Conservation (phyloP, 2,329 filamentous ascomycete genomes). For the Metarhizium album region DNA sequence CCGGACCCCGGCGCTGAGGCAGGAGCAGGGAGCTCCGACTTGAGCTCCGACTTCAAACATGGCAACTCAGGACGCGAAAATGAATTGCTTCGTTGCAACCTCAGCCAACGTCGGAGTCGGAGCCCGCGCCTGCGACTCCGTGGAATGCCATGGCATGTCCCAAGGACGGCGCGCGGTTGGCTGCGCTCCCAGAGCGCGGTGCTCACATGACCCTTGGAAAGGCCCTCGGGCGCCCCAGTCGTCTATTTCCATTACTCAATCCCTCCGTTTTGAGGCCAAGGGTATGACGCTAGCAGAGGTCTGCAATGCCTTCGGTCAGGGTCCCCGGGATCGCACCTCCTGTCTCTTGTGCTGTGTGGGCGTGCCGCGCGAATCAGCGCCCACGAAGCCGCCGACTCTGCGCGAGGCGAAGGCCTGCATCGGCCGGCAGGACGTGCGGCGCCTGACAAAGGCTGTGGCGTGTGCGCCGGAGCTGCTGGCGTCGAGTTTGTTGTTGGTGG, state of each 20-base stretch:
- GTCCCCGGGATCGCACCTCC: neutral
- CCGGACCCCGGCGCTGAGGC: neutral
- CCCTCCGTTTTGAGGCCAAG: slow-evolving; percentile 1
- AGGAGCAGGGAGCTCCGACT: neutral
- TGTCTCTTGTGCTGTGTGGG: neutral
- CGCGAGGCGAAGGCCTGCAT: too few species aligned
- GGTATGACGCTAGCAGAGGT: slow-evolving; percentile 7
- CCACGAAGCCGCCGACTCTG: neutral
- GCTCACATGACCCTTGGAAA: slow-evolving; percentile 9
- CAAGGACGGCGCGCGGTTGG: neutral
- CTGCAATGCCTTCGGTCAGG: slow-evolving; percentile 1
- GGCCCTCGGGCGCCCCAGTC: neutral
- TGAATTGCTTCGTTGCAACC: neutral
- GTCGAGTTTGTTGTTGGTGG: neutral
- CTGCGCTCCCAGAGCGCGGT: neutral
- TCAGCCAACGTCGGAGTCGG: neutral
- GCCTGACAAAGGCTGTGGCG: neutral
- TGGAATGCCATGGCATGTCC: neutral
- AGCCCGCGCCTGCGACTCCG: neutral
- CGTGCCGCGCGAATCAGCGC: neutral
- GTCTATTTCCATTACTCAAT: slow-evolving; percentile 12
- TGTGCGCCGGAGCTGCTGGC: neutral
- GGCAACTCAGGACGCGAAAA: too few species aligned
- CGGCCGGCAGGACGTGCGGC: too few species aligned
- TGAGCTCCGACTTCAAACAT: neutral